These are phyloP conservation scores for Cystofilobasidium ferigula DNA, from an alignment of 768 basidiomycete species.

Conservation along the genomic window DNA sequence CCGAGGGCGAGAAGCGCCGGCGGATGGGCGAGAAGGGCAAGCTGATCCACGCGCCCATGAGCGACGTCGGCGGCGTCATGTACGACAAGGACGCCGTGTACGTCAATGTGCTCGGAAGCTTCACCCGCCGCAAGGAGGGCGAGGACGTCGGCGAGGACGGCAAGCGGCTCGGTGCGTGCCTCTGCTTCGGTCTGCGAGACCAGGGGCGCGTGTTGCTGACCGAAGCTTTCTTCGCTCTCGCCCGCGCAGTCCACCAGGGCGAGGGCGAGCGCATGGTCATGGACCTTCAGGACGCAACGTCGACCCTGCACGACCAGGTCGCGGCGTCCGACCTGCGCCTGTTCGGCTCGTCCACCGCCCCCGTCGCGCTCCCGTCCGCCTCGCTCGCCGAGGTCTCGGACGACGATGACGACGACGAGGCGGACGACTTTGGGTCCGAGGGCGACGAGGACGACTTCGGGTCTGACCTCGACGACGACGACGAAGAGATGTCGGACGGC, in stretches of 20 bases:
- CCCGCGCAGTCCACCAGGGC: slow-evolving; percentile 56
- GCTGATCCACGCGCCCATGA: slow-evolving; percentile 94
- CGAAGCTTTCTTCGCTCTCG: slow-evolving; percentile 11
- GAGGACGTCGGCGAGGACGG: slow-evolving; percentile 47
- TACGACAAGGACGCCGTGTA: slow-evolving; percentile 98
- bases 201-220: too few species aligned
- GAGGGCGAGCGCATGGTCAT: slow-evolving; percentile 98
- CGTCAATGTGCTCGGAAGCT: slow-evolving; percentile 93
- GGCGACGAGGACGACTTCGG: slow-evolving; percentile 31
- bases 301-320: slow-evolving; percentile 74
- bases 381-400: slow-evolving; percentile 31
- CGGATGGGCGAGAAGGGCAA: slow-evolving; percentile 94
- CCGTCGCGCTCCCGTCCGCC: slow-evolving; percentile 43
- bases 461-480: slow-evolving; percentile 38
- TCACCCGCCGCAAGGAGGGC: slow-evolving; percentile 53
- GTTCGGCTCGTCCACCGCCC: slow-evolving; percentile 66
- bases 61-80: slow-evolving; percentile 88
- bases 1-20: slow-evolving; percentile 73
- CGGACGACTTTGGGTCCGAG: slow-evolving; percentile 28
- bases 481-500: slow-evolving; percentile 30
- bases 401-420: slow-evolving; percentile 37
- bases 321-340: slow-evolving; percentile 69
- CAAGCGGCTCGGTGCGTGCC: slow-evolving; percentile 33
- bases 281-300: slow-evolving; percentile 74
- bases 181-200: not conserved